Evolutionary conservation across 352 stramenopile genomes (phyloP).

Genomic region (Salisapilia sapeloensis): DNA sequence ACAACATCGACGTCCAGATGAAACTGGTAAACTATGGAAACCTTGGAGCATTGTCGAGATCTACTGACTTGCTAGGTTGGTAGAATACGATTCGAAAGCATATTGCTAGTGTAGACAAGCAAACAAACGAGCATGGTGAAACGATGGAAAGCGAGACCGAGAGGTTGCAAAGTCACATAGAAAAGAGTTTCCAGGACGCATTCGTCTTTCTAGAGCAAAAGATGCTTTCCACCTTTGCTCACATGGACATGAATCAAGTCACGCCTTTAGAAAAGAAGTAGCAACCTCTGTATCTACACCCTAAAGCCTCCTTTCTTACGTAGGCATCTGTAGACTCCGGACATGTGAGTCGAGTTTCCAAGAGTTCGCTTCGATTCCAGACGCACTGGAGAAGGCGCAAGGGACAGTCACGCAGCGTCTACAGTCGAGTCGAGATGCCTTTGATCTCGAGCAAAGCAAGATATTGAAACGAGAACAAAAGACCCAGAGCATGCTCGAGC

Average conservation of each 20-base stretch:
- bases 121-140: slow-evolving; percentile 29
- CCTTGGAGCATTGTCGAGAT: background rate
- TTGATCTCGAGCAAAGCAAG: slow-evolving; percentile 89
- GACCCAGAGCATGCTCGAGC: slow-evolving; percentile 45
- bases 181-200: slow-evolving; percentile 23
- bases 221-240: slow-evolving; percentile 36
- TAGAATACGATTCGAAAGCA: background rate
- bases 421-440: slow-evolving; percentile 82
- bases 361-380: slow-evolving; percentile 67
- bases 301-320: background rate
- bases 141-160: slow-evolving; percentile 41
- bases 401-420: slow-evolving; percentile 78
- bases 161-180: slow-evolving; percentile 21
- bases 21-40: slow-evolving; percentile 32
- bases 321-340: slow-evolving; percentile 14
- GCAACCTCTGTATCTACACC: background rate
- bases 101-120: slow-evolving; percentile 31
- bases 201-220: slow-evolving; percentile 40
- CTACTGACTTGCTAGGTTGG: background rate
- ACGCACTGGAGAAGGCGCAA: slow-evolving; percentile 78
- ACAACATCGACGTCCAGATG: slow-evolving; percentile 73
- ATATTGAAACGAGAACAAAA: slow-evolving; percentile 84
- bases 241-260: slow-evolving; percentile 32
- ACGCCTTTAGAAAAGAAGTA: slow-evolving; percentile 24
- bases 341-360: slow-evolving; percentile 32